Evolutionary conservation across 768 basidiomycete species (phyloP).

Genomic region (Lactarius psammicola): DNA sequence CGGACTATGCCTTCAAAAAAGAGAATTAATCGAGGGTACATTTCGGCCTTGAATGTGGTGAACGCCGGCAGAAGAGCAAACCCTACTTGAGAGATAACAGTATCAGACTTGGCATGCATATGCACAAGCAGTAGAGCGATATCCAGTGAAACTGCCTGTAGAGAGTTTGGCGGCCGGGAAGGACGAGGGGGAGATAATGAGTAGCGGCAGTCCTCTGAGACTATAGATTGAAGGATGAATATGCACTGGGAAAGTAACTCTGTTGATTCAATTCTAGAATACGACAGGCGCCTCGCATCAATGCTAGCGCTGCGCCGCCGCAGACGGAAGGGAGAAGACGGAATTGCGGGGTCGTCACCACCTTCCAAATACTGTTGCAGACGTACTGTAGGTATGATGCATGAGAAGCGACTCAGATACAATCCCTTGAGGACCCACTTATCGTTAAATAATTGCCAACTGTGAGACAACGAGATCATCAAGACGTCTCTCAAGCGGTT

Average conservation of each 20-base stretch:
- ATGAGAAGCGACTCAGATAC: background rate
- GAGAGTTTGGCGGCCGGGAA: conserved; percentile 64
- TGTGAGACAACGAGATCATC: conserved; percentile 33
- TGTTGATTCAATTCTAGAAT: conserved; percentile 41
- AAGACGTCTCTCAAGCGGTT: conserved; percentile 57
- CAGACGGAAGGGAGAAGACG: conserved; percentile 44
- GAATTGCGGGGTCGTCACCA: conserved; percentile 7
- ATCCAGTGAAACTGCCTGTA: conserved; percentile 72
- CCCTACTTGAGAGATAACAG: conserved; percentile 56
- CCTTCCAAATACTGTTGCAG: conserved; percentile 1
- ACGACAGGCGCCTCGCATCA: conserved; percentile 53
- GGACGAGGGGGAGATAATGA: conserved; percentile 58
- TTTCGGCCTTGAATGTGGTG: conserved; percentile 58
- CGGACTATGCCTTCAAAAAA: conserved; percentile 69
- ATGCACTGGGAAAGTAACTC: conserved; percentile 61
- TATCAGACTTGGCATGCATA: conserved; percentile 50
- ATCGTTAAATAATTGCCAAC: conserved; percentile 25
- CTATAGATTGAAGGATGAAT: conserved; percentile 57
- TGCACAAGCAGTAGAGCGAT: conserved; percentile 66
- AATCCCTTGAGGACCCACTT: conserved; percentile 7
- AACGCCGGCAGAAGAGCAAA: conserved; percentile 76
- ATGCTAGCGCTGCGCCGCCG: conserved; percentile 41
- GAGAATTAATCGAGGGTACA: conserved; percentile 59
- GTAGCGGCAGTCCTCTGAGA: conserved; percentile 72
- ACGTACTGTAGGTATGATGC: conserved; percentile 8